Conservation (phyloP, 1,284 basidiomycete species). For the Leccinum pachyderme region DNA sequence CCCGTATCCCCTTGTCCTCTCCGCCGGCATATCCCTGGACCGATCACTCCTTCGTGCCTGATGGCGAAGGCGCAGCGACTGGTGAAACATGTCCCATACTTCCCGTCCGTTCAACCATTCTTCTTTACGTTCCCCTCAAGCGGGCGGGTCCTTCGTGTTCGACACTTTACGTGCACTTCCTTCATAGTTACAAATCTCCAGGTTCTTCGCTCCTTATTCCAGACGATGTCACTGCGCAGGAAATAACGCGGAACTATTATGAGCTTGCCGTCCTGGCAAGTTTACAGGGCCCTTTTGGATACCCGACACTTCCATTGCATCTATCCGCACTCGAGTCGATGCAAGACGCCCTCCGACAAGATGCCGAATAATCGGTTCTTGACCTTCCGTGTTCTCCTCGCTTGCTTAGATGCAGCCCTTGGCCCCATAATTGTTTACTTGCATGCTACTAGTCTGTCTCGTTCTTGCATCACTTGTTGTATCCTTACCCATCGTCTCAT, state of each 20-base stretch:
- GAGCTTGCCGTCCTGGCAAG: slow-evolving; percentile 61
- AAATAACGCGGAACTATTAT: slow-evolving; percentile 65
- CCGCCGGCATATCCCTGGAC: slow-evolving; percentile 27
- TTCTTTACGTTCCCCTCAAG: slow-evolving; percentile 50
- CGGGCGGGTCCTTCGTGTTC: slow-evolving; percentile 24
- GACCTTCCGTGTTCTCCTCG: not conserved
- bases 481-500: slow-evolving; percentile 27
- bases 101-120: slow-evolving; percentile 53
- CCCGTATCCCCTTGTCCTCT: slow-evolving; percentile 38
- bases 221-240: slow-evolving; percentile 45
- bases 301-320: slow-evolving; percentile 61
- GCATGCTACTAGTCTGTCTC: slow-evolving; percentile 9
- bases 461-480: slow-evolving; percentile 24
- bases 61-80: slow-evolving; percentile 29
- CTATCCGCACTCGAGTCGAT: slow-evolving; percentile 65
- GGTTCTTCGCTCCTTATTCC: slow-evolving; percentile 37
- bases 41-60: slow-evolving; percentile 27
- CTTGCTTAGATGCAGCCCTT: slow-evolving; percentile 15
- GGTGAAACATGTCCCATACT: slow-evolving; percentile 41
- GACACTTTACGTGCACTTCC: slow-evolving; percentile 61
- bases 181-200: slow-evolving; percentile 45
- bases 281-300: slow-evolving; percentile 46
- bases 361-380: slow-evolving; percentile 20
- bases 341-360: slow-evolving; percentile 38
- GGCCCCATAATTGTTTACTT: slow-evolving; percentile 11